Conservation (phyloP, 2,329 filamentous ascomycete genomes). For the Fusarium brachygibbosum region DNA sequence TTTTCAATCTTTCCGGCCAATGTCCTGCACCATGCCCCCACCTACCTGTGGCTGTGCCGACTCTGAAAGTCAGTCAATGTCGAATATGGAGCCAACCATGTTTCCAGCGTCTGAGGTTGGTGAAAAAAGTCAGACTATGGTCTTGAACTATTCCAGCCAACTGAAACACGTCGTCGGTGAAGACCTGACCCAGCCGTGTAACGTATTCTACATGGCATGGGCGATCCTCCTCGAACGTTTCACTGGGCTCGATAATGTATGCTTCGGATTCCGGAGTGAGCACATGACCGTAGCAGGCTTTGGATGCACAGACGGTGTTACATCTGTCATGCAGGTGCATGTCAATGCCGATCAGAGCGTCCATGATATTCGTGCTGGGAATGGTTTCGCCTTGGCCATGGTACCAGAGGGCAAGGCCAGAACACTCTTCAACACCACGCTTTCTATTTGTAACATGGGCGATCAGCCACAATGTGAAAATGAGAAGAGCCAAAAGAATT, state of each 20-base stretch:
- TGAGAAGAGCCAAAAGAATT: background rate
- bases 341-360: constrained; percentile 20
- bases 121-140: constrained; percentile 20
- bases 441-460: constrained; percentile 51
- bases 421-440: constrained; percentile 61
- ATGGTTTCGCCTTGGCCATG: background rate
- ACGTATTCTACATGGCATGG: constrained; percentile 30
- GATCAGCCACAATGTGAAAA: constrained; percentile 44
- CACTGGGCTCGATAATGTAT: constrained; percentile 42
- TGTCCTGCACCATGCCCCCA: constrained; percentile 19
- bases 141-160: constrained; percentile 1
- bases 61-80: constrained; percentile 3
- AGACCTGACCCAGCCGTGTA: constrained; percentile 17
- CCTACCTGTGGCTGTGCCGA: constrained; percentile 22
- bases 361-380: background rate
- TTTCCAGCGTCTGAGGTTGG: constrained; percentile 40
- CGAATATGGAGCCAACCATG: constrained; percentile 37
- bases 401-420: constrained; percentile 25
- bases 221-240: constrained; percentile 39
- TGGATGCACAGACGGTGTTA: background rate
- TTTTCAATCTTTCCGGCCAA: background rate
- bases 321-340: constrained; percentile 1
- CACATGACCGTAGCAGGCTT: constrained; percentile 2
- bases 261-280: constrained; percentile 33
- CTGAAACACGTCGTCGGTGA: background rate